These are phyloP conservation scores for Kodamaea ohmeri DNA, from an alignment of 1,139 yeast species.

Conservation along the genomic window DNA sequence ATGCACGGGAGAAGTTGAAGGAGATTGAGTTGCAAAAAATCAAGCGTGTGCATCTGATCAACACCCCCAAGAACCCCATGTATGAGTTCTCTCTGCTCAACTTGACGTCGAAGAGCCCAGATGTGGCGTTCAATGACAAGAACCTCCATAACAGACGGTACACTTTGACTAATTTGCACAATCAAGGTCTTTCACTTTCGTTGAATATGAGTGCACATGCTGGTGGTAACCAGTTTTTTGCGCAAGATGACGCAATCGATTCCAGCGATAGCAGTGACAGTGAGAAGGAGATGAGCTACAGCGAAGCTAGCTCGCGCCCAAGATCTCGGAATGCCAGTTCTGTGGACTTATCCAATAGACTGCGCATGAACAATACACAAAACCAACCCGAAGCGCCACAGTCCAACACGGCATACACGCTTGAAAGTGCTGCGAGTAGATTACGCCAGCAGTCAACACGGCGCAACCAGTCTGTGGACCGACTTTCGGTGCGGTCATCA, in stretches of 20 bases:
- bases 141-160: constrained; percentile 37
- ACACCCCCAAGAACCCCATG: constrained; percentile 10
- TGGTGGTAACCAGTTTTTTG: constrained; percentile 25
- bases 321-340: constrained; percentile 6
- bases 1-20: constrained; percentile 48
- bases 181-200: constrained; percentile 66
- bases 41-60: constrained; percentile 12
- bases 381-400: background rate
- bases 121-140: constrained; percentile 11
- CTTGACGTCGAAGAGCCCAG: constrained; percentile 21
- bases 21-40: constrained; percentile 33
- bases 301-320: constrained; percentile 12
- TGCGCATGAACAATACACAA: constrained; percentile 1
- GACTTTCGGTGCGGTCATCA: constrained; percentile 32
- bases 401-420: constrained; percentile 3
- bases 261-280: constrained; percentile 29
- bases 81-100: constrained; percentile 27
- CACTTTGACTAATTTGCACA: constrained; percentile 60
- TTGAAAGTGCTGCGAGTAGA: constrained; percentile 5
- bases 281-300: constrained; percentile 23
- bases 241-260: constrained; percentile 21
- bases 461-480: constrained; percentile 16
- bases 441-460: constrained; percentile 4
- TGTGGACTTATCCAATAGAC: constrained; percentile 6
- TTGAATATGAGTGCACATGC: constrained; percentile 61